Evolutionary conservation across 2,329 filamentous ascomycete genomes (phyloP).

Genomic region (Didymosphaeria variabile): DNA sequence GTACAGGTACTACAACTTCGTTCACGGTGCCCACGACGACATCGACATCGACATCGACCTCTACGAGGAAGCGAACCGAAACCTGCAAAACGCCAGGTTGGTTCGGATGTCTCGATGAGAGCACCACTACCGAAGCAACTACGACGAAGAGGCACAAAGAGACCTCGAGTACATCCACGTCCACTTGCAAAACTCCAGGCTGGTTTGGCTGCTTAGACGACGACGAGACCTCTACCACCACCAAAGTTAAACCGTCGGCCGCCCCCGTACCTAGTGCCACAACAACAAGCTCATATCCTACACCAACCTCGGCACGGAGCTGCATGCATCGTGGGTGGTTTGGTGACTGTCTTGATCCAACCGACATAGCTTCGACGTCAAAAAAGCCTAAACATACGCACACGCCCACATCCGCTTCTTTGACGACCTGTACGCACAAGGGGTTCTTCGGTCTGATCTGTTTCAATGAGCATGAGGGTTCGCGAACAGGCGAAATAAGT

Average conservation of each 20-base stretch:
- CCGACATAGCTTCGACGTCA: constrained; percentile 52
- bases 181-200: constrained; percentile 63
- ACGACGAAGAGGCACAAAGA: constrained; percentile 55
- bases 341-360: constrained; percentile 60
- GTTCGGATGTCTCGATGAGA: constrained; percentile 82
- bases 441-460: constrained; percentile 36
- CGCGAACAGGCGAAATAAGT: constrained; percentile 15
- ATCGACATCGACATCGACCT: constrained; percentile 62
- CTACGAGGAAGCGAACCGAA: constrained; percentile 75
- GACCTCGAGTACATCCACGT: constrained; percentile 40
- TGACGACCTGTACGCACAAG: neutral
- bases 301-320: constrained; percentile 45
- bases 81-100: constrained; percentile 93
- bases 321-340: constrained; percentile 60
- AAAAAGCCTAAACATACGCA: constrained; percentile 24
- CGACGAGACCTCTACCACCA: constrained; percentile 54
- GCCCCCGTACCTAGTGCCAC: constrained; percentile 38
- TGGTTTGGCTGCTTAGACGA: constrained; percentile 71
- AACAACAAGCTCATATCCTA: constrained; percentile 42
- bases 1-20: constrained; percentile 75
- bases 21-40: constrained; percentile 48
- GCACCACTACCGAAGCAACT: constrained; percentile 60
- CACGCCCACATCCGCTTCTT: constrained; percentile 16
- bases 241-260: constrained; percentile 40
- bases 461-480: constrained; percentile 33